Percentiles rank a stretch among this genome's conserved stretches.
These are phyloP conservation scores for Simmondsia chinensis DNA, from an alignment of 148 eudicot genomes.

Conservation along the genomic window DNA sequence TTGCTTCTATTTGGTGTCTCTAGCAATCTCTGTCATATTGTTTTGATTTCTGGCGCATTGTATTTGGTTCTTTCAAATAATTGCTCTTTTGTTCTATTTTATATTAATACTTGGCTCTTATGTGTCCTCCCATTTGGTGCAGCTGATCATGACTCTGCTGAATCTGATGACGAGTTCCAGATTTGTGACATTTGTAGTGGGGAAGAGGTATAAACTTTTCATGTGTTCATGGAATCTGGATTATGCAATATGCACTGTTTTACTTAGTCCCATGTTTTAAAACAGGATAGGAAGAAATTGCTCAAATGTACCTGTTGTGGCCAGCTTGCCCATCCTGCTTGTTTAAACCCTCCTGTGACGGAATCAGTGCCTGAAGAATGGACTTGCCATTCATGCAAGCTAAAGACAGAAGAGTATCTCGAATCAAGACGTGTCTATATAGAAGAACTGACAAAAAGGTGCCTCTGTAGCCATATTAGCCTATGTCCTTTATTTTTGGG, in stretches of 20 bases:
- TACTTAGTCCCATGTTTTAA: constrained; percentile 9
- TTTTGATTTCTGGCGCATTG: too few relatives aligned
- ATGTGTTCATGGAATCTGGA: not conserved
- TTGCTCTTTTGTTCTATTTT: too few relatives aligned
- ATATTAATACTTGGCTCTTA: too few relatives aligned
- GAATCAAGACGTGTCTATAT: constrained; percentile 56
- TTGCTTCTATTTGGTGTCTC: too few relatives aligned
- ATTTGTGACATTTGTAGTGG: constrained; percentile 83
- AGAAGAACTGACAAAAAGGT: constrained; percentile 80
- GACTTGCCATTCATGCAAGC: constrained; percentile 87
- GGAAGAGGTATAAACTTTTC: constrained; percentile 51
- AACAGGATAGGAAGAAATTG: constrained; percentile 88
- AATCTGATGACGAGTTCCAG: constrained; percentile 97
- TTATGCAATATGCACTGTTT: too few relatives aligned
- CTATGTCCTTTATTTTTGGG: not conserved
- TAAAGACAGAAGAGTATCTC: constrained; percentile 78
- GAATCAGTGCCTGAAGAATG: constrained; percentile 54
- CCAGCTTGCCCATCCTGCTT: constrained; percentile 78
- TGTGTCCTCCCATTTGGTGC: constrained; percentile 13
- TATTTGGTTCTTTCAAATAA: too few relatives aligned
- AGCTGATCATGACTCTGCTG: constrained; percentile 75
- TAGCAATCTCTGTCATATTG: too few relatives aligned
- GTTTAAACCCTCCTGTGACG: constrained; percentile 62
- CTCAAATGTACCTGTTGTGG: constrained; percentile 82
- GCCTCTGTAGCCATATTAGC: too few relatives aligned